Percentiles rank a stretch among this genome's conserved stretches.
Evolutionary conservation across 2,329 filamentous ascomycete genomes (phyloP).

Genomic region (Colletotrichum sp.): DNA sequence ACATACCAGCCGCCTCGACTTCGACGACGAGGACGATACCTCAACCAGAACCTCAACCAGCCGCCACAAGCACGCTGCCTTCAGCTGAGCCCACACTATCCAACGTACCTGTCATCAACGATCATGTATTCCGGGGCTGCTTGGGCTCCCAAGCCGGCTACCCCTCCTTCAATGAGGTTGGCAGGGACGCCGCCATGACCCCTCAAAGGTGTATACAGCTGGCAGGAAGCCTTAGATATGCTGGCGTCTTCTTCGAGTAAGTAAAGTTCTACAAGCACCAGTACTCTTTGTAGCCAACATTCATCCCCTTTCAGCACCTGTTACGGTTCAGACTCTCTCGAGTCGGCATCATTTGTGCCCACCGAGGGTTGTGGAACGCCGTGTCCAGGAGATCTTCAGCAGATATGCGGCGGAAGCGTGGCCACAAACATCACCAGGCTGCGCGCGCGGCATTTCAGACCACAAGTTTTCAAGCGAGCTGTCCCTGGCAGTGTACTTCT

Average conservation of each 20-base stretch:
- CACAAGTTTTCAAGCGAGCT: background rate
- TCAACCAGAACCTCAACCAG: background rate
- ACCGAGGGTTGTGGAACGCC: background rate
- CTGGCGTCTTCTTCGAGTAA: background rate
- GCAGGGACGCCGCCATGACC: background rate
- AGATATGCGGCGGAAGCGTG: background rate
- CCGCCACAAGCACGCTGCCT: background rate
- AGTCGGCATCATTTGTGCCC: background rate
- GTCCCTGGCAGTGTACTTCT: background rate
- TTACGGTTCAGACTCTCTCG: background rate
- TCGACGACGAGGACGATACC: background rate
- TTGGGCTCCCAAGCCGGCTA: background rate
- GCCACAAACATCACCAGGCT: background rate
- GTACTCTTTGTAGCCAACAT: background rate
- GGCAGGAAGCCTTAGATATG: background rate
- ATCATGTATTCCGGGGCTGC: background rate
- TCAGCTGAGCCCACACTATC: background rate
- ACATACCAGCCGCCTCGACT: fast-evolving
- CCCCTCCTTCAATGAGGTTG: background rate
- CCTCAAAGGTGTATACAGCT: background rate
- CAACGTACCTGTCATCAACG: background rate
- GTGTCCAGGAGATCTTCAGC: background rate
- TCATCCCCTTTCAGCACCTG: background rate
- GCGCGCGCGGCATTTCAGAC: background rate
- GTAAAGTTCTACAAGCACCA: background rate